Conservation (phyloP, 2,329 filamentous ascomycete genomes). For the Sporothrix phasma region DNA sequence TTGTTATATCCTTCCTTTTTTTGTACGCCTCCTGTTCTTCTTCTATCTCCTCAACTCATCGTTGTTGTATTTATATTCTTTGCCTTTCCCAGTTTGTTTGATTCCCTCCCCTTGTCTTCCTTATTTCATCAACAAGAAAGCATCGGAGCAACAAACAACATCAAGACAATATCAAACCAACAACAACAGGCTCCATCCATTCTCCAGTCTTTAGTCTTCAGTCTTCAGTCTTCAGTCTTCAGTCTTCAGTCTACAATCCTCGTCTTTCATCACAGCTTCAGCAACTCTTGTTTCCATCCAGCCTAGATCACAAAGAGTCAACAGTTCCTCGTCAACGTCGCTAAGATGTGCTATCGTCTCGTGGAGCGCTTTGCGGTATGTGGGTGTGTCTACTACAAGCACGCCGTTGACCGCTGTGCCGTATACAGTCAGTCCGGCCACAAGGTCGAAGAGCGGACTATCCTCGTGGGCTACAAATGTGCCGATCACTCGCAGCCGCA, state of each 20-base stretch:
- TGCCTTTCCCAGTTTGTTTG: conserved; percentile 1
- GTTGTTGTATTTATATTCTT: conserved; percentile 15
- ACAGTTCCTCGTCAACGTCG: neutral
- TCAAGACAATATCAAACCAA: conserved; percentile 4
- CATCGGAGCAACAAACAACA: conserved; percentile 1
- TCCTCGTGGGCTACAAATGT: conserved; percentile 78
- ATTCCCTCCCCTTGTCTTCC: neutral
- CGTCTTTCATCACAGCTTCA: neutral
- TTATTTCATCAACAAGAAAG: neutral
- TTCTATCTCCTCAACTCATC: neutral
- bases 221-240: neutral
- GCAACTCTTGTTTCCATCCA: neutral
- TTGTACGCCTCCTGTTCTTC: neutral
- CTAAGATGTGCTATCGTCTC: conserved; percentile 75
- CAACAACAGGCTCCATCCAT: neutral
- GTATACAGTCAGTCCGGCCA: conserved; percentile 67
- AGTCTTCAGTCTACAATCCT: neutral
- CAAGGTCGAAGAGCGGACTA: conserved; percentile 59
- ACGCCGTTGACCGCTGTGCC: conserved; percentile 74
- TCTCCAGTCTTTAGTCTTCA: no score
- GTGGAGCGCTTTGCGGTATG: conserved; percentile 80
- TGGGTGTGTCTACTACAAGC: conserved; percentile 78
- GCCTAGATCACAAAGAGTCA: neutral
- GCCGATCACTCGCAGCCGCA: conserved; percentile 37
- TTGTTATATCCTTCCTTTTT: neutral